These are phyloP conservation scores for Ceratocystis smalleyi DNA, from an alignment of 2,329 filamentous ascomycete genomes.

Conservation along the genomic window DNA sequence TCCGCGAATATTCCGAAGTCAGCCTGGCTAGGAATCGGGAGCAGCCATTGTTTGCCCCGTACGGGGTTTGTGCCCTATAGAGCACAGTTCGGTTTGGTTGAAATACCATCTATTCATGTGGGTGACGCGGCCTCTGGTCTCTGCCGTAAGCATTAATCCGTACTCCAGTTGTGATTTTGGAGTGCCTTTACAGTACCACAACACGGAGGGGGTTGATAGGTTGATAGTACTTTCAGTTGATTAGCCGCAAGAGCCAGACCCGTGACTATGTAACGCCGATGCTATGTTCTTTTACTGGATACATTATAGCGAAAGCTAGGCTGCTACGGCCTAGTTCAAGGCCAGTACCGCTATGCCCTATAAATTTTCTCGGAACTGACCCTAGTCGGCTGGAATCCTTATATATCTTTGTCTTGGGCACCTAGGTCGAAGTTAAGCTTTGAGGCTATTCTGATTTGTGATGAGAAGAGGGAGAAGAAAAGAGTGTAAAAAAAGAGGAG, in stretches of 20 bases:
- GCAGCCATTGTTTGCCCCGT: too few relatives aligned
- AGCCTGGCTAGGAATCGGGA: too few relatives aligned
- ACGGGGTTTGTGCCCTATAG: too few relatives aligned
- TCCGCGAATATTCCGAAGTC: too few relatives aligned
- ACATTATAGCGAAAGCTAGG: neutral
- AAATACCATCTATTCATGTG: neutral
- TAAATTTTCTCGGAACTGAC: neutral
- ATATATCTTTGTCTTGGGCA: neutral
- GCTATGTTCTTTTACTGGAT: neutral
- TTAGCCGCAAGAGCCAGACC: neutral
- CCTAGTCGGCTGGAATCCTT: neutral
- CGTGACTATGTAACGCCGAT: neutral
- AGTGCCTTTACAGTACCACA: too few relatives aligned
- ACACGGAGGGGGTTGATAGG: too few relatives aligned
- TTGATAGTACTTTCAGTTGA: too few relatives aligned
- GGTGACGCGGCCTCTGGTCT: neutral
- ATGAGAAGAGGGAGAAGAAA: neutral
- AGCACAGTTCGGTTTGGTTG: too few relatives aligned
- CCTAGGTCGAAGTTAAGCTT: neutral
- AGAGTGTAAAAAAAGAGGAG: neutral
- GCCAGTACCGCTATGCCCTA: neutral
- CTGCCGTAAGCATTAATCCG: neutral
- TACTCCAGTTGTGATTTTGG: too few relatives aligned
- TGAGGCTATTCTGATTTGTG: neutral
- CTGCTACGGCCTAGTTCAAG: neutral